Conservation (phyloP, 495 filamentous ascomycete species). For the Aspergillus funiculosus region DNA sequence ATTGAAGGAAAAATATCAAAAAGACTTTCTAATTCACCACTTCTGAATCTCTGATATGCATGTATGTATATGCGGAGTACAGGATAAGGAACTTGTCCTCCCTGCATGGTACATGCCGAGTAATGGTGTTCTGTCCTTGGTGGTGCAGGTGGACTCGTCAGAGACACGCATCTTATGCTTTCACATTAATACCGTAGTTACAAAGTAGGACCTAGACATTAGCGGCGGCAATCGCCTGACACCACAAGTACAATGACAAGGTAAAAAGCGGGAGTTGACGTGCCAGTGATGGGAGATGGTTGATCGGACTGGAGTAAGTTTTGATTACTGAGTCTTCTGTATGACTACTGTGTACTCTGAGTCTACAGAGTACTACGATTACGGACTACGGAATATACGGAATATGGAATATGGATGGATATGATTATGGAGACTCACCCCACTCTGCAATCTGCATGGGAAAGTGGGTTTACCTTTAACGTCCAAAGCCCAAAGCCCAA, state of each 20-base stretch:
- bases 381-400: no score
- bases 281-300: no score
- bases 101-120: not conserved
- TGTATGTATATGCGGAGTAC: not conserved
- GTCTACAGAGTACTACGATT: no score
- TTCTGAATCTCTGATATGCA: not conserved
- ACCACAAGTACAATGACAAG: constrained; percentile 7
- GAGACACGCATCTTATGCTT: constrained; percentile 4
- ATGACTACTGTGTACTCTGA: not conserved
- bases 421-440: no score
- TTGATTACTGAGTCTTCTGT: no score
- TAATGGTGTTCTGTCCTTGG: constrained; percentile 6
- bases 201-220: not conserved
- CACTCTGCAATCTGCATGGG: not conserved
- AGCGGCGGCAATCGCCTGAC: no score
- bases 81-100: no score
- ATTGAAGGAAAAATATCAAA: no score
- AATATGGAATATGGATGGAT: no score
- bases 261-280: not conserved
- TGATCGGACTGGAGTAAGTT: no score
- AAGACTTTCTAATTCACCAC: no score
- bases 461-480: not conserved
- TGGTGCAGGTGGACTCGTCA: constrained; percentile 17
- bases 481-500: not conserved
- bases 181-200: constrained; percentile 4